phyloP scores from a whole-genome alignment of 2,329 filamentous ascomycete species.

The Microdochium nivale region DNA sequence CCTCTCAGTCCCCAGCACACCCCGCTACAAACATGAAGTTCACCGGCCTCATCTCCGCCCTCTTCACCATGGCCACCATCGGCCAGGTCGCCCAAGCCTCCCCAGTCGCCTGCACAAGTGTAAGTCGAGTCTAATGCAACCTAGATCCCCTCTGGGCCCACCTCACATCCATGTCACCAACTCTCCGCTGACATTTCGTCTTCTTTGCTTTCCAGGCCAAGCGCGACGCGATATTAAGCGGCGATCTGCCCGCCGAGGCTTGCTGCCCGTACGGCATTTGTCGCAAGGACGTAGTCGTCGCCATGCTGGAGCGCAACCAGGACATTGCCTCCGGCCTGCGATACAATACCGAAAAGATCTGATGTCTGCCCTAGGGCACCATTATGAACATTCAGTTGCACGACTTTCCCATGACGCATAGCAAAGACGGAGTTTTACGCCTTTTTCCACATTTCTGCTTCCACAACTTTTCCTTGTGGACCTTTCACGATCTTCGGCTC shows the following conservation, averaged over 20 bases:
- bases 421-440: neutral
- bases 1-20: neutral
- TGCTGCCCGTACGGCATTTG: conserved; percentile 2
- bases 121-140: conserved; percentile 1
- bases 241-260: conserved; percentile 1
- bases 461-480: neutral
- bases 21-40: neutral
- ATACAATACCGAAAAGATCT: neutral
- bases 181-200: neutral
- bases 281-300: conserved; percentile 1
- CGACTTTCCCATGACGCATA: neutral
- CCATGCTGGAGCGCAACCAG: neutral
- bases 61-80: neutral
- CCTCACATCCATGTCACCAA: neutral
- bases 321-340: neutral
- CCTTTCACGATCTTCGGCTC: neutral
- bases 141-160: neutral
- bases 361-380: neutral
- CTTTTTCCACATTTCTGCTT: neutral
- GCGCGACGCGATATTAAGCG: neutral
- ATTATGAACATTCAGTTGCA: neutral
- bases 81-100: neutral
- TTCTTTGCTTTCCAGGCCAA: neutral
- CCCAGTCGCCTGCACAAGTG: neutral
- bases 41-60: neutral